Evolutionary conservation across 2,329 filamentous ascomycete species (phyloP), one percentile per base, ranked within the genome.

Genomic region (Pseudogymnoascus sp.): DNA sequence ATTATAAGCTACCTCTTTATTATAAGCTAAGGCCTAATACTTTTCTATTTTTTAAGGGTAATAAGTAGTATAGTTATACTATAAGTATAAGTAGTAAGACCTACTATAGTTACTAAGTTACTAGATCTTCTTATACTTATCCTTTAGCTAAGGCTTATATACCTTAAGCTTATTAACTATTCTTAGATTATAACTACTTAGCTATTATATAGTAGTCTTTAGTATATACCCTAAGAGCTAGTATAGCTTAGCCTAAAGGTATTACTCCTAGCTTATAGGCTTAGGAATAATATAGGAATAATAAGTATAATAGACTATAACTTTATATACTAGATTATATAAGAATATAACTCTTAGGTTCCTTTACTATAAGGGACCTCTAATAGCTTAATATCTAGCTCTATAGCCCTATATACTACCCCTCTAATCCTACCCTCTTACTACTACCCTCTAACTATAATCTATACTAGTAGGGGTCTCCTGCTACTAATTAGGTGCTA

Each of bases 111-210:
- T n/a, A 8, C n/a, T 39, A 8, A 39, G n/a, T 8, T n/a, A 8
- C n/a, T 8, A 8, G 8, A 39, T 39, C 36, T 39, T 8, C 36
- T 8, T 39, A 39, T n/a, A 39, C 36, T 39, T n/a, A 8, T 39
- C 36, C 8, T 39, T n/a, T 39, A 39, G 8, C n/a, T n/a, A n/a
- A 39, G 36, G 36, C 40, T 61, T 61, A 33, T 37, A 10, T 27
- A 55, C 40, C 13, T 29, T 33, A 7, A 62, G 55, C 61, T 62
- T 36, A 18, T 7, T 35, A 31, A 42, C 13, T n/a, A 3, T 60
- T 27, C 61, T 59, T n/a, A 62, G 52, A 18, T 60, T 27, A 31
- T 62, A 62, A 10, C 36, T 62, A 29, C n/a, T 40, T 12, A 62
- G 21, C 31, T 18, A 39, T 21, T 59, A 5, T 3, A 62, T 12